These are phyloP conservation scores for Cadophora gregata DNA, from an alignment of 2,329 filamentous ascomycete species.

Conservation along the genomic window DNA sequence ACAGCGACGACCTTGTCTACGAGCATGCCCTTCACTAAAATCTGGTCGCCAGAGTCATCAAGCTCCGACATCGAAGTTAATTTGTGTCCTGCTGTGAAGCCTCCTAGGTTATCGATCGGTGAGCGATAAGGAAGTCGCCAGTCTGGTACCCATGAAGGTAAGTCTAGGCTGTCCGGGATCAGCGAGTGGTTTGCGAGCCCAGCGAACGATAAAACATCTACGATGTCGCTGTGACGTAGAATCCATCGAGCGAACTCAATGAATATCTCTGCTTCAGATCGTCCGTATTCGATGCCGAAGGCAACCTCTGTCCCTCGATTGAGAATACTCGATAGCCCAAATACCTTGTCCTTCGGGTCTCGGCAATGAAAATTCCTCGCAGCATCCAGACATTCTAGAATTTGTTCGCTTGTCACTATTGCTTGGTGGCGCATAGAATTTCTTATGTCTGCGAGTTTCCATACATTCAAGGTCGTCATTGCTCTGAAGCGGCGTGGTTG, in stretches of 20 bases:
- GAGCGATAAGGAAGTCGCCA: neutral
- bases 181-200: conserved; percentile 1
- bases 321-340: neutral
- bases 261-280: neutral
- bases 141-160: conserved; percentile 4
- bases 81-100: neutral
- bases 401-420: neutral
- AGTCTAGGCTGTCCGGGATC: neutral
- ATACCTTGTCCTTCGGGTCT: neutral
- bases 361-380: neutral
- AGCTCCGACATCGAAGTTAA: neutral
- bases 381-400: neutral
- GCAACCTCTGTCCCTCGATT: neutral
- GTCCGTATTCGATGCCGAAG: neutral
- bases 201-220: neutral
- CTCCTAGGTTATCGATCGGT: neutral
- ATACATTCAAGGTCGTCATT: neutral
- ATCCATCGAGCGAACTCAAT: neutral
- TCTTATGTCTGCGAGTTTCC: neutral
- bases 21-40: neutral
- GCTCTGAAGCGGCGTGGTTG: neutral
- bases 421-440: neutral
- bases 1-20: neutral
- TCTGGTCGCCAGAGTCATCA: neutral
- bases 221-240: neutral